Percentiles rank a stretch among this genome's conserved stretches.
These are phyloP conservation scores for Aspergillus eucalypticola DNA, from an alignment of 2,329 filamentous ascomycete species.

Conservation along the genomic window DNA sequence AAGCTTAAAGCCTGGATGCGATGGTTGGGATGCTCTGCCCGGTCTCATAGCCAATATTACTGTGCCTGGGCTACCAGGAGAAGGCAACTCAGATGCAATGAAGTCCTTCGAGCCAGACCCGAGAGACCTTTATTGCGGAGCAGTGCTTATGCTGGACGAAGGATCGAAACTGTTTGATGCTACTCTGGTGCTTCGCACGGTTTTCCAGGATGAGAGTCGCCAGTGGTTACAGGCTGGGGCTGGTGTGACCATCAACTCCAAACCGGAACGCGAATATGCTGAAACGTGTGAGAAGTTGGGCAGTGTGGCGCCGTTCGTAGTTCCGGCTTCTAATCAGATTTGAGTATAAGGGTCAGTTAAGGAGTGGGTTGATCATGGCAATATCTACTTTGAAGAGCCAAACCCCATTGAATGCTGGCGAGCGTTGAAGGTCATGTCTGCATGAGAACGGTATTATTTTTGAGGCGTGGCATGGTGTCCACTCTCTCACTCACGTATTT, in stretches of 20 bases:
- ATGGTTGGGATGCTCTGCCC: slow-evolving; percentile 16
- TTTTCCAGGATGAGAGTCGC: slow-evolving; percentile 13
- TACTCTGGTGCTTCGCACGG: slow-evolving; percentile 19
- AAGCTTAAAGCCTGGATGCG: slow-evolving; percentile 8
- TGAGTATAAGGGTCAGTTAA: too few species aligned
- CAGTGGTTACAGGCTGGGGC: slow-evolving; percentile 21
- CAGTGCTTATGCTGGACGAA: slow-evolving; percentile 17
- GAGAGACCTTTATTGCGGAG: slow-evolving; percentile 20
- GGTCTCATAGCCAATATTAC: slow-evolving; percentile 19
- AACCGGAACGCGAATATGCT: slow-evolving; percentile 12
- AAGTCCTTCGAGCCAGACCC: slow-evolving; percentile 12
- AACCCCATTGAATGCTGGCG: too few species aligned
- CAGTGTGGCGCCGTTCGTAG: slow-evolving; percentile 14
- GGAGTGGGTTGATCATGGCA: too few species aligned
- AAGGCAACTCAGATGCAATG: slow-evolving; percentile 13
- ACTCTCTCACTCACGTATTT: too few species aligned
- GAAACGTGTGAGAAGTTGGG: slow-evolving; percentile 21
- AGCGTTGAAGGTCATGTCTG: too few species aligned
- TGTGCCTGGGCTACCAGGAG: slow-evolving; percentile 17
- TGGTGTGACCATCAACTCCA: slow-evolving; percentile 18
- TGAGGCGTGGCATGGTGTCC: too few species aligned
- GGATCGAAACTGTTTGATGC: slow-evolving; percentile 10
- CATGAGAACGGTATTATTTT: too few species aligned
- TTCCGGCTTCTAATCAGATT: too few species aligned
- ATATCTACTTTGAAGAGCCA: too few species aligned